Evolutionary conservation across 129 eudicot species (phyloP).

Genomic region (Tagetes patula): DNA sequence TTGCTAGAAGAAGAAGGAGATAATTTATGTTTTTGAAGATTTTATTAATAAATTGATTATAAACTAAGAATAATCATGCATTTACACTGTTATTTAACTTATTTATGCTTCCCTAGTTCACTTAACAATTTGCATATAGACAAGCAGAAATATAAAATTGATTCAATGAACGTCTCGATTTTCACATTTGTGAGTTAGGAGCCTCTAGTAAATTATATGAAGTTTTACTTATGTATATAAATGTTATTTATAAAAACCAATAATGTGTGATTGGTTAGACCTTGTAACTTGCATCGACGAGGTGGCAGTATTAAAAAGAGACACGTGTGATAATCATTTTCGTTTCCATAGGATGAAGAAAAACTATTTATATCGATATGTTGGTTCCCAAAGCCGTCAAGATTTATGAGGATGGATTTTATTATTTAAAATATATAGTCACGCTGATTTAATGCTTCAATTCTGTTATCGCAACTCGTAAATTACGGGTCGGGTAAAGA

Average conservation of each 20-base stretch:
- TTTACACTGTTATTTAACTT: too few relatives aligned
- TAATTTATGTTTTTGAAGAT: too few relatives aligned
- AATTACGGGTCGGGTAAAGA: slow-evolving; percentile 14
- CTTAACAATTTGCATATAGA: too few relatives aligned
- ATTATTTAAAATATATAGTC: neutral
- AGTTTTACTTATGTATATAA: too few relatives aligned
- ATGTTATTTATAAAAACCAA: too few relatives aligned
- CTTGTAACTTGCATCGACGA: neutral
- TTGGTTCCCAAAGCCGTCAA: slow-evolving; percentile 27
- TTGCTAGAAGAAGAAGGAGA: neutral
- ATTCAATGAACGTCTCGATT: too few relatives aligned
- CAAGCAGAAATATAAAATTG: too few relatives aligned
- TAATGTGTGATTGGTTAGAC: neutral
- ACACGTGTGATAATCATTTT: slow-evolving; percentile 7
- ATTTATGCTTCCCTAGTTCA: too few relatives aligned
- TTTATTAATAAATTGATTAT: too few relatives aligned
- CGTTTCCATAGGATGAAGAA: neutral
- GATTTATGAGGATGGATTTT: neutral
- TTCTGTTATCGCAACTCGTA: neutral
- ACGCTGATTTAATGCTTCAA: neutral
- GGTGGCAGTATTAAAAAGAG: slow-evolving; percentile 13
- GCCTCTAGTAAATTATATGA: too few relatives aligned
- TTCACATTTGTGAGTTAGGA: too few relatives aligned
- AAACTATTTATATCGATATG: slow-evolving; percentile 26
- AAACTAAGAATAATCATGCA: too few relatives aligned